Conservation (phyloP, 1,139 yeast genomes). For the Candida dubliniensis region DNA sequence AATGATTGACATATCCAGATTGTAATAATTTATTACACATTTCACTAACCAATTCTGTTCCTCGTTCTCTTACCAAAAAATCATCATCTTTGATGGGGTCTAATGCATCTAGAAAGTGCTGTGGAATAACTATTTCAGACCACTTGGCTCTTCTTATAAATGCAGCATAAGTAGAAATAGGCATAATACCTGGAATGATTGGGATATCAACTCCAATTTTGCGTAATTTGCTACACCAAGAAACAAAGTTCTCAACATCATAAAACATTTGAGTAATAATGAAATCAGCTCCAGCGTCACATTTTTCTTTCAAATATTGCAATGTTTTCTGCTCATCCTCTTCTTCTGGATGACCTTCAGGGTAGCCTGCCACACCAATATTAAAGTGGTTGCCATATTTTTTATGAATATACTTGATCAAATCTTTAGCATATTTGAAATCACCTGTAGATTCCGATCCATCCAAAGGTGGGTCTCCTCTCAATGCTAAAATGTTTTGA, state of each 20-base stretch:
- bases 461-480: conserved; percentile 85
- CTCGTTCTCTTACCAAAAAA: conserved; percentile 79
- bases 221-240: conserved; percentile 77
- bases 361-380: conserved; percentile 92
- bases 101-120: conserved; percentile 64
- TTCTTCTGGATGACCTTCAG: conserved; percentile 95
- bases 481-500: conserved; percentile 80
- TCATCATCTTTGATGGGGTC: conserved; percentile 92
- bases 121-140: conserved; percentile 84
- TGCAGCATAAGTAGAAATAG: conserved; percentile 90
- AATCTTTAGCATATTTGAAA: conserved; percentile 80
- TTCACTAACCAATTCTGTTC: conserved; percentile 77
- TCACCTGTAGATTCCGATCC: conserved; percentile 64
- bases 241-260: conserved; percentile 80
- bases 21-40: conserved; percentile 76
- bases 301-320: conserved; percentile 74
- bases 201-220: conserved; percentile 80
- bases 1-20: conserved; percentile 75
- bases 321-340: conserved; percentile 56
- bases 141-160: conserved; percentile 91
- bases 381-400: conserved; percentile 80
- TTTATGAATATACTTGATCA: conserved; percentile 71
- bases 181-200: conserved; percentile 97
- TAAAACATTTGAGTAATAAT: conserved; percentile 91
- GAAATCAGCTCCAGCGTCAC: conserved; percentile 91